Percentiles rank a stretch among this genome's conserved stretches.
Conservation (phyloP, 768 basidiomycete species). For the Coprinopsis marcescibilis region DNA sequence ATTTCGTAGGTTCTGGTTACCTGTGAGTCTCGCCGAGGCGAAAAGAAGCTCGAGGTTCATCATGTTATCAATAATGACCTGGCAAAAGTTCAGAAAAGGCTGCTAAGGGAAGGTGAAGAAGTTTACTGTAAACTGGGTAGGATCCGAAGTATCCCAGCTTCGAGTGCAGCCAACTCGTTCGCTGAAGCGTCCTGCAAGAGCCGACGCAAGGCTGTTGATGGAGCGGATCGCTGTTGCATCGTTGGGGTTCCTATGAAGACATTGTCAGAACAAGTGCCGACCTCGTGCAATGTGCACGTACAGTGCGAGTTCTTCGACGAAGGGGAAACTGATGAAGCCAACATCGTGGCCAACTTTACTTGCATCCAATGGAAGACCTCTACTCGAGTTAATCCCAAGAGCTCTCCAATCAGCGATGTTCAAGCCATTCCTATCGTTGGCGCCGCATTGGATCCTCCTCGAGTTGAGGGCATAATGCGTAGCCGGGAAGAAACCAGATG, state of each 20-base stretch:
- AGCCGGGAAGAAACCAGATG: slow-evolving; percentile 62
- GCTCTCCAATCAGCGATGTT: slow-evolving; percentile 50
- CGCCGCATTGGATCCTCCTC: slow-evolving; percentile 42
- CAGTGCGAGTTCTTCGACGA: slow-evolving; percentile 55
- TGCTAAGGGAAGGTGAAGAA: not conserved
- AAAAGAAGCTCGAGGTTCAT: slow-evolving; percentile 73
- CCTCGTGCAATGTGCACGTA: slow-evolving; percentile 26
- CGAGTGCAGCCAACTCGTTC: slow-evolving; percentile 60
- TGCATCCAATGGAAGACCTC: slow-evolving; percentile 44
- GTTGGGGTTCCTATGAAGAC: slow-evolving; percentile 39
- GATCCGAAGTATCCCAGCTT: slow-evolving; percentile 59
- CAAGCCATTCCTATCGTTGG: slow-evolving; percentile 30
- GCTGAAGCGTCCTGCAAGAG: slow-evolving; percentile 53
- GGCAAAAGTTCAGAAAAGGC: not conserved
- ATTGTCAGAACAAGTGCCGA: not conserved
- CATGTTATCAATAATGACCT: slow-evolving; percentile 78
- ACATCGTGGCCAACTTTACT: slow-evolving; percentile 60
- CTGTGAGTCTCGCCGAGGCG: slow-evolving; percentile 49
- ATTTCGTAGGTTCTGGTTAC: slow-evolving; percentile 49
- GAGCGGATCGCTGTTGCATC: slow-evolving; percentile 52
- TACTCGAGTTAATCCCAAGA: slow-evolving; percentile 46
- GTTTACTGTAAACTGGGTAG: slow-evolving; percentile 52
- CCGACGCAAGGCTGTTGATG: slow-evolving; percentile 50
- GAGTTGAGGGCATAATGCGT: slow-evolving; percentile 55
- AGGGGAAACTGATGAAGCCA: slow-evolving; percentile 67